These are phyloP conservation scores for Aspergillus vadensis DNA, from an alignment of 2,329 filamentous ascomycete species.

Conservation along the genomic window DNA sequence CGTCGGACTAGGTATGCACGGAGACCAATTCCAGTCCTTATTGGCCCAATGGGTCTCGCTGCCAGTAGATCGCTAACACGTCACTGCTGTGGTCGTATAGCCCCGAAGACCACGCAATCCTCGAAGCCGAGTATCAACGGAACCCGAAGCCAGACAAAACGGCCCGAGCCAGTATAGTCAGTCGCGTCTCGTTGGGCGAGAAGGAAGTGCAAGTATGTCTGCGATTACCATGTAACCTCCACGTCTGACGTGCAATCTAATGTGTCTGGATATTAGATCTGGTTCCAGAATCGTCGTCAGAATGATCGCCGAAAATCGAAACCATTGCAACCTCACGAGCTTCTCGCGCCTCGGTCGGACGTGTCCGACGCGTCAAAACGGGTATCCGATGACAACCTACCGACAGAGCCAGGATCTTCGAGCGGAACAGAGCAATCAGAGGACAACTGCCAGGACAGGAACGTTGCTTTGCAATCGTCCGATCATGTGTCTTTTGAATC, in stretches of 20 bases:
- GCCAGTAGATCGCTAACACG: conserved; percentile 13
- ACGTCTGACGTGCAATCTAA: neutral
- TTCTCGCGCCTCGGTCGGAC: conserved; percentile 50
- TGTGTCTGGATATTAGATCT: conserved; percentile 64
- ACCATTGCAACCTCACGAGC: conserved; percentile 76
- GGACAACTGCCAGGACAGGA: conserved; percentile 22
- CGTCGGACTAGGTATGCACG: conserved; percentile 59
- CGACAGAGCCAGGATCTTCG: conserved; percentile 31
- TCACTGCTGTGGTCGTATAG: conserved; percentile 47
- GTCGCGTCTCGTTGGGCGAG: conserved; percentile 83
- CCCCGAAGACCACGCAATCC: conserved; percentile 82
- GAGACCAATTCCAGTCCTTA: conserved; percentile 16
- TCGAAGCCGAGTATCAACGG: conserved; percentile 79
- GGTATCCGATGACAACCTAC: conserved; percentile 33
- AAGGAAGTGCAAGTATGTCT: conserved; percentile 89
- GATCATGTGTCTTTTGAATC: conserved; percentile 22
- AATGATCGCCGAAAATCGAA: conserved; percentile 88
- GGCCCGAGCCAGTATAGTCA: conserved; percentile 79
- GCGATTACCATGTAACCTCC: neutral
- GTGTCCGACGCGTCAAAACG: conserved; percentile 31
- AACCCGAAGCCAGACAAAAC: conserved; percentile 92
- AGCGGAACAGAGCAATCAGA: conserved; percentile 34
- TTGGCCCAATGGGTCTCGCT: neutral
- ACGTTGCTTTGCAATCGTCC: conserved; percentile 23
- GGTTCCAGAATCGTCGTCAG: conserved; percentile 95